Conservation (phyloP, 768 basidiomycete species). For the Trametes villosa region DNA sequence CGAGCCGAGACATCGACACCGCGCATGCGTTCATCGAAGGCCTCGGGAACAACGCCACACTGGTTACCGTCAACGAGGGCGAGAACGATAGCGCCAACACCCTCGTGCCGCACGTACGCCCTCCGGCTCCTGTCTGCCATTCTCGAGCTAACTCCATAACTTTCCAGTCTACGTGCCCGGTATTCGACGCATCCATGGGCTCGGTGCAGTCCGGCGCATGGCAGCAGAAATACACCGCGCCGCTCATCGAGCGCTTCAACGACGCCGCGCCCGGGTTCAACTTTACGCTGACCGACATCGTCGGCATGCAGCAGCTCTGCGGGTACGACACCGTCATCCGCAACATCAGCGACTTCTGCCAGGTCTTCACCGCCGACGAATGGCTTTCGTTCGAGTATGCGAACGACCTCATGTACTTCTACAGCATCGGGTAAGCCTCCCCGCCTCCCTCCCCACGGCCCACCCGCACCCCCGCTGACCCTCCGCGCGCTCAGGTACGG, state of each 20-base stretch:
- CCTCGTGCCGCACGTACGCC: constrained; percentile 25
- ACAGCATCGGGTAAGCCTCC: constrained; percentile 23
- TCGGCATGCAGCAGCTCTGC: constrained; percentile 26
- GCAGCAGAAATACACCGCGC: constrained; percentile 23
- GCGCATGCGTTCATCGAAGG: constrained; percentile 18
- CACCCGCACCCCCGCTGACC: background rate
- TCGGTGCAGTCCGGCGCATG: constrained; percentile 22
- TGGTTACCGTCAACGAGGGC: constrained; percentile 22
- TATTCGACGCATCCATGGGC: constrained; percentile 21
- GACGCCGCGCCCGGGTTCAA: constrained; percentile 22
- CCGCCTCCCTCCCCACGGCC: background rate
- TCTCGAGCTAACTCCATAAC: background rate
- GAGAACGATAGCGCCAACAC: constrained; percentile 22
- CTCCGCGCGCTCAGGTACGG: constrained; percentile 14
- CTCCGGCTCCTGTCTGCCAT: no score
- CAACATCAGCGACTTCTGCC: constrained; percentile 21
- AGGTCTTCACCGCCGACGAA: constrained; percentile 23
- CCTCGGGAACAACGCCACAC: constrained; percentile 10
- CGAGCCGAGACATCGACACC: constrained; percentile 20
- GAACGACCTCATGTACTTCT: constrained; percentile 29
- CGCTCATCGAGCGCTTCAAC: constrained; percentile 25
- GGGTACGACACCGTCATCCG: constrained; percentile 29
- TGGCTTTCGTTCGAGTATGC: constrained; percentile 29
- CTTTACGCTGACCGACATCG: constrained; percentile 23
- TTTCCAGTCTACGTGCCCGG: constrained; percentile 16